These are phyloP conservation scores for Scolecobasidium constrictum DNA, from an alignment of 2,329 filamentous ascomycete species.

Conservation along the genomic window DNA sequence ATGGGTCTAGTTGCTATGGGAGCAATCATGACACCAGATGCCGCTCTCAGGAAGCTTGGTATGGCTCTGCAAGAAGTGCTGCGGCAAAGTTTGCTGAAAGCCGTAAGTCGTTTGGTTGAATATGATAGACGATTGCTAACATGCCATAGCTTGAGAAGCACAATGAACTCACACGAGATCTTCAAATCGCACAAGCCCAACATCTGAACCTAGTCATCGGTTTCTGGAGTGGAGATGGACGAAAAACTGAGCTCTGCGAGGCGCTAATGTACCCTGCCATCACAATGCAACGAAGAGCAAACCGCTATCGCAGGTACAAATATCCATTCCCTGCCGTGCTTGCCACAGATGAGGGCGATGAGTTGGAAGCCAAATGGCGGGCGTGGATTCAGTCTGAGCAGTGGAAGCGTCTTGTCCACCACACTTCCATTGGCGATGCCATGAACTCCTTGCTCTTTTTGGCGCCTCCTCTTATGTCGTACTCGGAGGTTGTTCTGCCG, in stretches of 20 bases:
- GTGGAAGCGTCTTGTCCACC: conserved; percentile 58
- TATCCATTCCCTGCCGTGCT: conserved; percentile 42
- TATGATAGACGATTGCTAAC: too few species aligned
- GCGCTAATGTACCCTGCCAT: conserved; percentile 44
- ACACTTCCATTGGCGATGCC: conserved; percentile 53
- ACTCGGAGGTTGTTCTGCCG: conserved; percentile 56
- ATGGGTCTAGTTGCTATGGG: conserved; percentile 49
- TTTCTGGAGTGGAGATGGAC: conserved; percentile 47
- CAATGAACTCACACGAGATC: conserved; percentile 38
- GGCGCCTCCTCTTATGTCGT: conserved; percentile 55
- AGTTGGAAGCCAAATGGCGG: conserved; percentile 53
- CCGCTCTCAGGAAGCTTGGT: conserved; percentile 50
- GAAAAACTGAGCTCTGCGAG: conserved; percentile 49
- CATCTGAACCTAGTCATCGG: conserved; percentile 41
- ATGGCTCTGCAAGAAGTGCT: conserved; percentile 39
- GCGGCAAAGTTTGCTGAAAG: conserved; percentile 22
- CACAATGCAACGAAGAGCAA: conserved; percentile 45
- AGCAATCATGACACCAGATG: conserved; percentile 46
- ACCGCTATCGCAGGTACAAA: conserved; percentile 46
- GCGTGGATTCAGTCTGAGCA: conserved; percentile 54
- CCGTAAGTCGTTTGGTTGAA: too few species aligned
- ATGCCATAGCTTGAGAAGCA: conserved; percentile 34
- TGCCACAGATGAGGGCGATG: conserved; percentile 45
- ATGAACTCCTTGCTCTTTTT: conserved; percentile 58
- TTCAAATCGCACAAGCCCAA: conserved; percentile 41